Evolutionary conservation across 1,284 basidiomycete genomes (phyloP).

Genomic region (Kwoniella shivajii): DNA sequence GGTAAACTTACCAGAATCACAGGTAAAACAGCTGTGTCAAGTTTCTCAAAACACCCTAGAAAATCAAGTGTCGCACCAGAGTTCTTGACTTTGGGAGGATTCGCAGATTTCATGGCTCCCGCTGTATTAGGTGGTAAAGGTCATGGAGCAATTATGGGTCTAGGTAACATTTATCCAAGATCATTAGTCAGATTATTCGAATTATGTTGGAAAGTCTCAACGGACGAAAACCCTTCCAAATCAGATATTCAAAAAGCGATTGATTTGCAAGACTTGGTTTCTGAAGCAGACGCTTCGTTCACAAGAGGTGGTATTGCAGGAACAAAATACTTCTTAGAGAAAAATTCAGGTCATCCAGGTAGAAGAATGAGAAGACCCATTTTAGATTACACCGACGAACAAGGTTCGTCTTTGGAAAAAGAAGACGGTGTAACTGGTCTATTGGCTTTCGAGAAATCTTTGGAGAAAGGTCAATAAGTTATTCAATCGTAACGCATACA

Average conservation of each 20-base stretch:
- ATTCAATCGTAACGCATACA: background rate
- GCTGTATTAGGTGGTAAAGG: slow-evolving; percentile 61
- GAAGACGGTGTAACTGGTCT: slow-evolving; percentile 70
- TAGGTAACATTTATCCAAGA: slow-evolving; percentile 73
- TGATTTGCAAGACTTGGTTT: slow-evolving; percentile 73
- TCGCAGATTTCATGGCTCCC: slow-evolving; percentile 73
- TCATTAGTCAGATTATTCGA: slow-evolving; percentile 67
- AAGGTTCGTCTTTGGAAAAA: slow-evolving; percentile 65
- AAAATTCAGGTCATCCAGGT: slow-evolving; percentile 63
- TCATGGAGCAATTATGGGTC: slow-evolving; percentile 79
- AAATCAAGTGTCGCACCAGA: slow-evolving; percentile 57
- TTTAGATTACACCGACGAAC: slow-evolving; percentile 63
- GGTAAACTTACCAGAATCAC: slow-evolving; percentile 85
- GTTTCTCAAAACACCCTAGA: slow-evolving; percentile 67
- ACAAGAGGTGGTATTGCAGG: slow-evolving; percentile 76
- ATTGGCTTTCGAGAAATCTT: slow-evolving; percentile 65
- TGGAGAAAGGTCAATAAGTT: slow-evolving; percentile 42
- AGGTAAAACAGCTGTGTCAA: slow-evolving; percentile 61
- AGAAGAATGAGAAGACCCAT: slow-evolving; percentile 74
- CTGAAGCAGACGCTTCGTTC: slow-evolving; percentile 76
- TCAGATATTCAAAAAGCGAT: slow-evolving; percentile 70
- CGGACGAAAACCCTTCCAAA: slow-evolving; percentile 57
- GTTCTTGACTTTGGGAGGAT: slow-evolving; percentile 78
- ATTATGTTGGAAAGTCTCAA: slow-evolving; percentile 59
- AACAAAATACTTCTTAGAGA: slow-evolving; percentile 75